phyloP scores from a whole-genome alignment of 495 filamentous ascomycete species.

The Cercophora samala region DNA sequence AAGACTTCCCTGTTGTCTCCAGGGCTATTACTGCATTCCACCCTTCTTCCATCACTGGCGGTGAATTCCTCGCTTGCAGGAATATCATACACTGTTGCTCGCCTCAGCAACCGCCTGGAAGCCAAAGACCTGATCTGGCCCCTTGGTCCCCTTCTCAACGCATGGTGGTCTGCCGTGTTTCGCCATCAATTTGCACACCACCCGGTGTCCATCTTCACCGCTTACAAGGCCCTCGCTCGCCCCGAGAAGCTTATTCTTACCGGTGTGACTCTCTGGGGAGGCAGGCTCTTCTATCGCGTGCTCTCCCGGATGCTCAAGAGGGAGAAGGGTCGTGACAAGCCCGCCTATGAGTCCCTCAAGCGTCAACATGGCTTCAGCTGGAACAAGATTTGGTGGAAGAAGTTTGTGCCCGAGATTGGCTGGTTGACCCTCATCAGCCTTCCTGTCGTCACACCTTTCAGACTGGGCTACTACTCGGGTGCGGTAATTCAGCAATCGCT shows the following conservation, averaged over 20 bases:
- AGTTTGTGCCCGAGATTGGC: constrained; percentile 52
- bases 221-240: constrained; percentile 46
- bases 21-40: constrained; percentile 48
- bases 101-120: constrained; percentile 49
- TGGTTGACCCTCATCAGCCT: constrained; percentile 53
- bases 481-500: constrained; percentile 20
- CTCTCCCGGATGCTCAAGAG: constrained; percentile 33
- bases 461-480: constrained; percentile 14
- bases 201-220: constrained; percentile 38
- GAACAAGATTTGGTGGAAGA: constrained; percentile 47
- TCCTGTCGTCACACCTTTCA: constrained; percentile 55
- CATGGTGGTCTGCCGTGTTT: constrained; percentile 57
- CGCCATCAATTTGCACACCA: constrained; percentile 38
- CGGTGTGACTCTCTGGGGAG: constrained; percentile 54
- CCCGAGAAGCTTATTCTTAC: constrained; percentile 51
- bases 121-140: constrained; percentile 60
- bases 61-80: constrained; percentile 46
- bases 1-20: constrained; percentile 37
- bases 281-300: constrained; percentile 52
- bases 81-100: constrained; percentile 46
- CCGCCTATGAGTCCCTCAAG: constrained; percentile 51
- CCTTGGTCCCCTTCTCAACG: constrained; percentile 50
- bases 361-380: constrained; percentile 39
- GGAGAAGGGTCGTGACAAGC: constrained; percentile 46
- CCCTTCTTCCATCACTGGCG: constrained; percentile 48